These are phyloP conservation scores for Hymenoscyphus repandus DNA, from an alignment of 2,329 filamentous ascomycete species.

Conservation along the genomic window DNA sequence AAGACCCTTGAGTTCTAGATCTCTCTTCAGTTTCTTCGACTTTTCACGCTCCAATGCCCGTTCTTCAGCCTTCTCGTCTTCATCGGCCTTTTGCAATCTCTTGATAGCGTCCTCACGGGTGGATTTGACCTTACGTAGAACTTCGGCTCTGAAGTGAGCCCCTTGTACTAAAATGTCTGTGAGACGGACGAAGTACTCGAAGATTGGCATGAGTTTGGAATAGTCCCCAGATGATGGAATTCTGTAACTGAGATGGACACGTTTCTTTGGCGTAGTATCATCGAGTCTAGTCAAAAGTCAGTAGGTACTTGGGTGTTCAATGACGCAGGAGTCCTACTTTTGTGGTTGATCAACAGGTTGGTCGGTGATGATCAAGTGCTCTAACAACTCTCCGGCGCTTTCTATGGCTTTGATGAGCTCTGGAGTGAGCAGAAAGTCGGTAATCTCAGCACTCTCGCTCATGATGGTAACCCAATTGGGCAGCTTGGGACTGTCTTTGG, in stretches of 20 bases:
- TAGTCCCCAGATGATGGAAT: constrained; percentile 63
- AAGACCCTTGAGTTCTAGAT: constrained; percentile 70
- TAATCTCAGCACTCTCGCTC: constrained; percentile 95
- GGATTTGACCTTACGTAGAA: constrained; percentile 74
- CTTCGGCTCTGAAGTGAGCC: constrained; percentile 86
- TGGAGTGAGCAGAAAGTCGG: constrained; percentile 78
- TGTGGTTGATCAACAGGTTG: constrained; percentile 82
- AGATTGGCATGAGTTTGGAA: constrained; percentile 63
- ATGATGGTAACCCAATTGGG: constrained; percentile 89
- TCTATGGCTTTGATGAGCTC: constrained; percentile 78
- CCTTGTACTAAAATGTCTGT: constrained; percentile 71
- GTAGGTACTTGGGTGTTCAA: not conserved
- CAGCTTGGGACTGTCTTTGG: constrained; percentile 88
- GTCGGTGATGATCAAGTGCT: constrained; percentile 85
- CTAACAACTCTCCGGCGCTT: constrained; percentile 72
- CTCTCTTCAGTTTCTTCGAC: constrained; percentile 83
- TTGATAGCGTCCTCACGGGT: constrained; percentile 76
- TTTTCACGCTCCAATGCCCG: constrained; percentile 65
- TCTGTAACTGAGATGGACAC: constrained; percentile 70
- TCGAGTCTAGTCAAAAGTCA: constrained; percentile 55
- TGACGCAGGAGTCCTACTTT: constrained; percentile 52
- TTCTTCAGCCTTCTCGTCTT: constrained; percentile 78
- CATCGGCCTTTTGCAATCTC: constrained; percentile 72
- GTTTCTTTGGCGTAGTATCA: constrained; percentile 80
- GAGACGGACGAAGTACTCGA: constrained; percentile 78